Evolutionary conservation across 2,329 filamentous ascomycete species (phyloP).

Genomic region (Scytalidium sp.): DNA sequence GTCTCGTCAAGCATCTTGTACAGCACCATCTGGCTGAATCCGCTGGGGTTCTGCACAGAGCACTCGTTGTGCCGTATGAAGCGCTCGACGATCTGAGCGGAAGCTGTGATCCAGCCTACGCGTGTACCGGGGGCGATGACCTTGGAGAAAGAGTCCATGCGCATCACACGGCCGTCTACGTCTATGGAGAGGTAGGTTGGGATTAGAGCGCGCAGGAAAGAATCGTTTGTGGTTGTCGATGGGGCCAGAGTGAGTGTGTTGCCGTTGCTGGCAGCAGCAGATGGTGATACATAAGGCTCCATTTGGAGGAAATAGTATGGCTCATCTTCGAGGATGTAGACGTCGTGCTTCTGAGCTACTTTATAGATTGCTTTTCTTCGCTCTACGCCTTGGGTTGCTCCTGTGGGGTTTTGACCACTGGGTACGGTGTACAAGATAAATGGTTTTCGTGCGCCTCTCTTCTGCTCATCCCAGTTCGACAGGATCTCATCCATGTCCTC

Average conservation of each 20-base stretch:
- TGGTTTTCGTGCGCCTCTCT: constrained; percentile 59
- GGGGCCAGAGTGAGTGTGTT: constrained; percentile 49
- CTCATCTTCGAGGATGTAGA: constrained; percentile 71
- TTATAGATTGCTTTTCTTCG: constrained; percentile 62
- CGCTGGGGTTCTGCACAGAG: constrained; percentile 80
- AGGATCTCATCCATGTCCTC: constrained; percentile 60
- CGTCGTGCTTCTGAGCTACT: constrained; percentile 67
- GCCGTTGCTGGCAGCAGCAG: constrained; percentile 13
- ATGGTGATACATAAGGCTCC: constrained; percentile 48
- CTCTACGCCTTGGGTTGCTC: constrained; percentile 61
- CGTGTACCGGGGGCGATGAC: constrained; percentile 80
- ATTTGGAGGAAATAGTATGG: constrained; percentile 75
- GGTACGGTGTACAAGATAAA: constrained; percentile 69
- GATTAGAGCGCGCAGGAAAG: constrained; percentile 71
- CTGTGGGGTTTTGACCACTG: constrained; percentile 72
- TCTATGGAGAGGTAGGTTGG: constrained; percentile 80
- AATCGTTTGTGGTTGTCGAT: constrained; percentile 55
- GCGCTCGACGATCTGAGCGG: constrained; percentile 78
- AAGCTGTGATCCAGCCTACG: constrained; percentile 85
- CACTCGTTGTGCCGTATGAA: constrained; percentile 82
- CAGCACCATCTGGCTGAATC: constrained; percentile 78
- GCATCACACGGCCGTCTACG: constrained; percentile 81
- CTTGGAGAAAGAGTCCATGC: constrained; percentile 92
- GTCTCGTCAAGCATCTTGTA: constrained; percentile 89
- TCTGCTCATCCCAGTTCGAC: constrained; percentile 59